Percentiles rank a stretch among this genome's conserved stretches.
phyloP scores from a whole-genome alignment of 1,139 yeast genomes.

The Scheffersomyces segobiensis region DNA sequence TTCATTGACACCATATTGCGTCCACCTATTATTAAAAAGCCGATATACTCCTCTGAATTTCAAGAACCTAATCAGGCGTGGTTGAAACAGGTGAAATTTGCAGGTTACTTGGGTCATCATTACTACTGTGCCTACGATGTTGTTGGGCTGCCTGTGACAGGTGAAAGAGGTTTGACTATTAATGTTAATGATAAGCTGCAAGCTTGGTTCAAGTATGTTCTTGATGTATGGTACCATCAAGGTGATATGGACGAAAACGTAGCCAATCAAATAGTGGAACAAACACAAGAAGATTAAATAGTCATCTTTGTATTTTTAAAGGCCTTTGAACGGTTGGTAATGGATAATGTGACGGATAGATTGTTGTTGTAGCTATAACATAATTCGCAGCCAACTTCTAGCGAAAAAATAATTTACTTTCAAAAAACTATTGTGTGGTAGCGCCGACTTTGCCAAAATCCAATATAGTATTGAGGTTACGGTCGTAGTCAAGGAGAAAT shows the following conservation, averaged over 20 bases:
- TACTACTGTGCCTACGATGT: constrained; percentile 41
- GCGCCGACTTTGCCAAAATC: neutral
- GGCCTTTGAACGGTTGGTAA: neutral
- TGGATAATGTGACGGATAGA: neutral
- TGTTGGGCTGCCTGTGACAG: constrained; percentile 22
- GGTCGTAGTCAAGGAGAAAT: neutral
- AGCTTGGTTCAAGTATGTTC: constrained; percentile 8
- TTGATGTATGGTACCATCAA: constrained; percentile 10
- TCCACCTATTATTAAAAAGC: constrained; percentile 21
- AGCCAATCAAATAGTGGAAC: neutral
- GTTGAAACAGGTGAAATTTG: constrained; percentile 18
- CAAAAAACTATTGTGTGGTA: neutral
- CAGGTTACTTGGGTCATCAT: constrained; percentile 16
- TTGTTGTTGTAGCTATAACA: too few species aligned
- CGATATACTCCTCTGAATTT: constrained; percentile 13
- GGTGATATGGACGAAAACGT: neutral
- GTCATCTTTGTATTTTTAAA: neutral
- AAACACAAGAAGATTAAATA: neutral
- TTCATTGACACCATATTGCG: constrained; percentile 20
- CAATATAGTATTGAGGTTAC: too few species aligned
- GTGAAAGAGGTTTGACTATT: constrained; percentile 8
- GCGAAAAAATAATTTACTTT: neutral
- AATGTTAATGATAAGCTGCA: constrained; percentile 1
- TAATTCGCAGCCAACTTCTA: neutral
- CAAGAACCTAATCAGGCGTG: constrained; percentile 30